Evolutionary conservation across 495 filamentous ascomycete genomes (phyloP).

Genomic region (Neurospora sp.): DNA sequence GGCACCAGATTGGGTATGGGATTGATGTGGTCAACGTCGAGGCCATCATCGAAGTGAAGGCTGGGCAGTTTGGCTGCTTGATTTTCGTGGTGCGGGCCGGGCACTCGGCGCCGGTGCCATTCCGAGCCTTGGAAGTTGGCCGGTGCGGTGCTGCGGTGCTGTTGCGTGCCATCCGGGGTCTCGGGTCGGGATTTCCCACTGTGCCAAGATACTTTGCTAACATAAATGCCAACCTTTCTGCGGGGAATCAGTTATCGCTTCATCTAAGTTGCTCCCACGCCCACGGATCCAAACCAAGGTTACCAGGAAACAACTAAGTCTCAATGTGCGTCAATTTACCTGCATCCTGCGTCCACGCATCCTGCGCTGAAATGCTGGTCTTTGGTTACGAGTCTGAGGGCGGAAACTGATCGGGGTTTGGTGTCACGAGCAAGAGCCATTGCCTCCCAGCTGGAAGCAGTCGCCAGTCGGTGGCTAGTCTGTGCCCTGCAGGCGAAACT

Average conservation of each 20-base stretch:
- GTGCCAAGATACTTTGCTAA: background rate
- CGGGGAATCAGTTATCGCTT: background rate
- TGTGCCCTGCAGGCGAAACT: no score
- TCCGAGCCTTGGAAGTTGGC: background rate
- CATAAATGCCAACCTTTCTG: rapidly evolving
- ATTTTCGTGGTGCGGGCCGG: background rate
- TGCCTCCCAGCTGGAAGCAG: no score
- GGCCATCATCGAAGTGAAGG: background rate
- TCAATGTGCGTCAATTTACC: no score
- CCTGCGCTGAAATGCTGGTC: background rate
- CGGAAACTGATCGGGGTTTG: no score
- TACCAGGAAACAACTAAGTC: no score
- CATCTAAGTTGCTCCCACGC: background rate
- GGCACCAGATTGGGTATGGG: background rate
- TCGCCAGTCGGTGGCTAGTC: no score
- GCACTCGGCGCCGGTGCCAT: background rate
- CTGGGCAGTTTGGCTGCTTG: background rate
- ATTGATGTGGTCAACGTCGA: background rate
- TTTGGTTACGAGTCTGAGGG: background rate
- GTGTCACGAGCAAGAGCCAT: no score
- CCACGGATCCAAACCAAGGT: rapidly evolving
- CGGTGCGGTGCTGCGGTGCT: background rate
- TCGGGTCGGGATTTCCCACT: background rate
- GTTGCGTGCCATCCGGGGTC: background rate
- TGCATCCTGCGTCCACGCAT: background rate